These are phyloP conservation scores for Trametes sp. DNA, from an alignment of 1,284 basidiomycete genomes.

Conservation along the genomic window DNA sequence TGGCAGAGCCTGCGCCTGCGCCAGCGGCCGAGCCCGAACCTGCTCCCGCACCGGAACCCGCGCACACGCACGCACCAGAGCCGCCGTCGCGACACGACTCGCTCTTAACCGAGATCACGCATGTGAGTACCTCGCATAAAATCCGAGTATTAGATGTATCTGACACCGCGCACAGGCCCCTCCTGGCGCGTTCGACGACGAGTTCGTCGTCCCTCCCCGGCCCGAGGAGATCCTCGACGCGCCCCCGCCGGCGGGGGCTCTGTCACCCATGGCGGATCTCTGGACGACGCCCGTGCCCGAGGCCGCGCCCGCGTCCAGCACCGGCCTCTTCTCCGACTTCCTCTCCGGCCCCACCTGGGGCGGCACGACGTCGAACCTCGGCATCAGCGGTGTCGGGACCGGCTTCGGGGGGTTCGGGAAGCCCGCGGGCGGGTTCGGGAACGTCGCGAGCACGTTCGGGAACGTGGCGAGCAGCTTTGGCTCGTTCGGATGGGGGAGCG, in stretches of 20 bases:
- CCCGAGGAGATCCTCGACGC: slow-evolving; percentile 17
- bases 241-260: slow-evolving; percentile 14
- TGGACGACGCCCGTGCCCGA: slow-evolving; percentile 29
- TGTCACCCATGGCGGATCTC: slow-evolving; percentile 34
- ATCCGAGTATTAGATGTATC: neutral
- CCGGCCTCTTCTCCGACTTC: slow-evolving; percentile 36
- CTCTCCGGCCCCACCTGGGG: slow-evolving; percentile 29
- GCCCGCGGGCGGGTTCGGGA: neutral
- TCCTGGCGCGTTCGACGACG: slow-evolving; percentile 11
- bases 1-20: slow-evolving; percentile 15
- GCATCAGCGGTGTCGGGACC: slow-evolving; percentile 21
- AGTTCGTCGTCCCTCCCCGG: slow-evolving; percentile 20
- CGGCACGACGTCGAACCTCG: slow-evolving; percentile 19
- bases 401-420: slow-evolving; percentile 10
- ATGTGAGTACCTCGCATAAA: slow-evolving; percentile 9
- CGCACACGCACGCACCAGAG: neutral
- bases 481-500: slow-evolving; percentile 25
- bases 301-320: slow-evolving; percentile 23
- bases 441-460: slow-evolving; percentile 4
- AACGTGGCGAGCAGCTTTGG: slow-evolving; percentile 18
- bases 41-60: neutral
- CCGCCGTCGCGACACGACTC: slow-evolving; percentile 1
- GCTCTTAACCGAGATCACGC: slow-evolving; percentile 23
- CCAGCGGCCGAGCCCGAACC: slow-evolving; percentile 10
- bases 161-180: slow-evolving; percentile 8